These are phyloP conservation scores for Fusarium neocosmosporiellum DNA, from an alignment of 2,329 filamentous ascomycete genomes.

Conservation along the genomic window DNA sequence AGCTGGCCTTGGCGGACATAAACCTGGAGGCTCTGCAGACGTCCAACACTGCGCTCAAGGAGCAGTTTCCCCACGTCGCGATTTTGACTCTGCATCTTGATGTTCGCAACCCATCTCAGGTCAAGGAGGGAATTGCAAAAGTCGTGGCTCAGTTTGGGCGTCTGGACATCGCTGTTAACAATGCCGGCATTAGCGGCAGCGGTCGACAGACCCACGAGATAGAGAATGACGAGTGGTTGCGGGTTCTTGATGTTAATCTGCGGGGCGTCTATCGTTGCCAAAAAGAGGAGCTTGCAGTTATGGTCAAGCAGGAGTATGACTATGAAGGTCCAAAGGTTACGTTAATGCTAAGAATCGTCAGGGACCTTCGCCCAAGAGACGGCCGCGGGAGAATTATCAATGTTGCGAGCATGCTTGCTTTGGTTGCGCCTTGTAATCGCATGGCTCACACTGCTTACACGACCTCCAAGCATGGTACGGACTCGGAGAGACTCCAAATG, in stretches of 20 bases:
- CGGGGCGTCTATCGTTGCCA: slow-evolving; percentile 69
- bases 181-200: slow-evolving; percentile 61
- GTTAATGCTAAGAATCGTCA: slow-evolving; percentile 16
- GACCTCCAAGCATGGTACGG: slow-evolving; percentile 61
- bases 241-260: slow-evolving; percentile 64
- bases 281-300: slow-evolving; percentile 61
- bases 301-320: slow-evolving; percentile 61
- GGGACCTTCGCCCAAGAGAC: slow-evolving; percentile 50
- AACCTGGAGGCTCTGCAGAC: slow-evolving; percentile 48
- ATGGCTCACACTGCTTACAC: slow-evolving; percentile 60
- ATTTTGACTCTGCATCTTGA: slow-evolving; percentile 57
- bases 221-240: slow-evolving; percentile 59
- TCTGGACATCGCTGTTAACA: slow-evolving; percentile 67
- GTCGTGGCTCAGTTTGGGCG: slow-evolving; percentile 60
- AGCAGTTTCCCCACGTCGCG: slow-evolving; percentile 53
- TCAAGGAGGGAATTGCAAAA: slow-evolving; percentile 56
- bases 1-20: slow-evolving; percentile 60
- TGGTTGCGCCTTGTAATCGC: slow-evolving; percentile 52
- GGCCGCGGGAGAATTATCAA: slow-evolving; percentile 66
- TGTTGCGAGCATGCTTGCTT: slow-evolving; percentile 62
- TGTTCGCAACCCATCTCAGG: slow-evolving; percentile 55
- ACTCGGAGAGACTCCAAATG: not conserved
- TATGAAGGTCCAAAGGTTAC: not conserved
- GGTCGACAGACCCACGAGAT: slow-evolving; percentile 58
- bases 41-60: slow-evolving; percentile 49